Percentiles rank a stretch among this genome's conserved stretches.
Conservation (phyloP, 2,329 filamentous ascomycete species). For the Periconia sp. region DNA sequence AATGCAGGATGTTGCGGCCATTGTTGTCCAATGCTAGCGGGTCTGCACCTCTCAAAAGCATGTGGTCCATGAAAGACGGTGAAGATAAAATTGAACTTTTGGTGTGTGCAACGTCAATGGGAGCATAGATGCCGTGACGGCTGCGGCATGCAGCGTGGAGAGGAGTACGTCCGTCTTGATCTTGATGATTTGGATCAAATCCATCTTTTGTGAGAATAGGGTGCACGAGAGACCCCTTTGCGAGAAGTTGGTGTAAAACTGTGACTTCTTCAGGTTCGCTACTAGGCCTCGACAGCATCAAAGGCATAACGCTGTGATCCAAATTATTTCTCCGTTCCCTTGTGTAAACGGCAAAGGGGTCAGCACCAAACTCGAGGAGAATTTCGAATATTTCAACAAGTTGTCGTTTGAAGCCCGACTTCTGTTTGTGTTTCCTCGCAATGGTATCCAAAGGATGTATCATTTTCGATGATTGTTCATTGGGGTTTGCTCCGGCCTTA, state of each 20-base stretch:
- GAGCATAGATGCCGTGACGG: not conserved
- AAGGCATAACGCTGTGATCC: not conserved
- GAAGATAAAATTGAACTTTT: not conserved
- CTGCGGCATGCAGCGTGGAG: conserved; percentile 6
- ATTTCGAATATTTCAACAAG: not conserved
- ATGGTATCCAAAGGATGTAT: not conserved
- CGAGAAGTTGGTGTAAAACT: conserved; percentile 9
- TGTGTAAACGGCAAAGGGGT: not conserved
- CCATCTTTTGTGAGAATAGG: conserved; percentile 1
- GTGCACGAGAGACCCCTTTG: conserved; percentile 2
- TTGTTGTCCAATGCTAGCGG: conserved; percentile 3
- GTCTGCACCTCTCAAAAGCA: conserved; percentile 8
- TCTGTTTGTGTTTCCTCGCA: not conserved
- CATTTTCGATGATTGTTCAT: conserved; percentile 1
- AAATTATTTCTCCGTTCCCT: not conserved
- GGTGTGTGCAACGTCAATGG: conserved; percentile 3
- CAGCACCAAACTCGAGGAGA: not conserved
- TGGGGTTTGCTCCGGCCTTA: conserved; percentile 2
- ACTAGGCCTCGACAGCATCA: not conserved
- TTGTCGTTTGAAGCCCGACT: not conserved
- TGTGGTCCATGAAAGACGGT: conserved; percentile 3
- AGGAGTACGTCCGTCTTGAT: conserved; percentile 7
- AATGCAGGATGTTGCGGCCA: conserved; percentile 11
- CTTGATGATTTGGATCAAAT: conserved; percentile 7
- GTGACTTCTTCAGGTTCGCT: not conserved